phyloP scores from a whole-genome alignment of 2,329 filamentous ascomycete species.

The Neonectria faginata region DNA sequence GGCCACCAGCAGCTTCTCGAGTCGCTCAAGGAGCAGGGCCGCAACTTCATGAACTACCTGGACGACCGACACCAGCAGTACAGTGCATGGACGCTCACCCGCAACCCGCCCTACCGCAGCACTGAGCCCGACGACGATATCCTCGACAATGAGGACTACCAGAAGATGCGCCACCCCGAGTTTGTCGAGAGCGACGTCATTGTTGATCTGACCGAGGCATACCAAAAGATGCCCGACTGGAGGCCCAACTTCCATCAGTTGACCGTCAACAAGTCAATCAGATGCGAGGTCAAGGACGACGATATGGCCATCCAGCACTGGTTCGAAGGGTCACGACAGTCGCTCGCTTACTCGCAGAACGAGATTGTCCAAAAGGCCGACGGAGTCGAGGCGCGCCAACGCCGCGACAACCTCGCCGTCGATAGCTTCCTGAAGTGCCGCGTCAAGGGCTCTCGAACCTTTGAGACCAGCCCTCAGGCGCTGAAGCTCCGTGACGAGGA shows the following conservation, averaged over 20 bases:
- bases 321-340: conserved; percentile 47
- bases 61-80: conserved; percentile 55
- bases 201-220: conserved; percentile 56
- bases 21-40: conserved; percentile 49
- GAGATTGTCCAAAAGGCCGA: conserved; percentile 53
- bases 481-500: conserved; percentile 46
- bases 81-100: conserved; percentile 56
- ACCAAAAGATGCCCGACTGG: conserved; percentile 55
- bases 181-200: conserved; percentile 58
- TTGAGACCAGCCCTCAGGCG: conserved; percentile 49
- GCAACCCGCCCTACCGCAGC: conserved; percentile 49
- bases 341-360: conserved; percentile 49
- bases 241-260: conserved; percentile 48
- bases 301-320: conserved; percentile 54
- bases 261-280: conserved; percentile 47
- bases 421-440: conserved; percentile 52
- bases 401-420: conserved; percentile 51
- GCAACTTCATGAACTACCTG: conserved; percentile 49
- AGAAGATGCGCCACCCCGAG: conserved; percentile 53
- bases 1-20: conserved; percentile 51
- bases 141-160: conserved; percentile 46
- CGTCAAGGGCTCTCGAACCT: conserved; percentile 50
- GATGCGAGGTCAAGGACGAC: conserved; percentile 49
- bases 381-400: conserved; percentile 52
- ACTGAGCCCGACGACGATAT: conserved; percentile 49